Conservation (phyloP, 2,329 filamentous ascomycete species). For the Myrmaecium sp. region DNA sequence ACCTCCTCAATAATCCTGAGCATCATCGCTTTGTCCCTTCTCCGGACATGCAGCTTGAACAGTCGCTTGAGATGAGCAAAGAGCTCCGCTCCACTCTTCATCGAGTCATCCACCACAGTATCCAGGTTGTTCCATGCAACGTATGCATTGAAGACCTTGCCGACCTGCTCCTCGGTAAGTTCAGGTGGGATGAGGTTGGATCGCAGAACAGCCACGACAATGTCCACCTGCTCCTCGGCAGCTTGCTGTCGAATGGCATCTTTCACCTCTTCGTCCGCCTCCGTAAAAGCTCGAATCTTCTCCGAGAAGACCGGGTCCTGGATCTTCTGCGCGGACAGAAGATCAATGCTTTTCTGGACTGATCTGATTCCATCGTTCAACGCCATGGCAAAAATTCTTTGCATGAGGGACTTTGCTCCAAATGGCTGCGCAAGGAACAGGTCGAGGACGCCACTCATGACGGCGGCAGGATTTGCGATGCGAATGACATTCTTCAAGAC, state of each 20-base stretch:
- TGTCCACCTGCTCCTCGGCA: slow-evolving; percentile 54
- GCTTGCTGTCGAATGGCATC: slow-evolving; percentile 58
- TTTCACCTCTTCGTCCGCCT: slow-evolving; percentile 61
- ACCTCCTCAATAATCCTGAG: slow-evolving; percentile 77
- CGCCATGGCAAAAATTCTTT: slow-evolving; percentile 85
- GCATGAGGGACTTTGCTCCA: slow-evolving; percentile 73
- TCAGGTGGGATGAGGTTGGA: slow-evolving; percentile 60
- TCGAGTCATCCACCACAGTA: slow-evolving; percentile 52
- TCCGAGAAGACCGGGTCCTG: slow-evolving; percentile 62
- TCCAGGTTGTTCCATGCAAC: slow-evolving; percentile 70
- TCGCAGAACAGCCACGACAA: slow-evolving; percentile 70
- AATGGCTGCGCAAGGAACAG: slow-evolving; percentile 93
- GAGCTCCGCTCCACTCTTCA: slow-evolving; percentile 75
- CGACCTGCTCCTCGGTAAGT: slow-evolving; percentile 58
- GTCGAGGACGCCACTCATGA: slow-evolving; percentile 92
- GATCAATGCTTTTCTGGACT: slow-evolving; percentile 76
- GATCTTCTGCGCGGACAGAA: slow-evolving; percentile 52
- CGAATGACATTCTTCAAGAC: slow-evolving; percentile 93
- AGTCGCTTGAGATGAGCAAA: slow-evolving; percentile 93
- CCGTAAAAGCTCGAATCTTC: slow-evolving; percentile 67
- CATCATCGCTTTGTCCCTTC: slow-evolving; percentile 97
- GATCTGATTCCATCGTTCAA: slow-evolving; percentile 77
- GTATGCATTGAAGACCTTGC: slow-evolving; percentile 80
- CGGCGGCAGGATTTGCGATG: slow-evolving; percentile 86
- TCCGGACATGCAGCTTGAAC: slow-evolving; percentile 76